Percentiles rank a stretch among this genome's conserved stretches.
phyloP scores from a whole-genome alignment of 129 eudicot genomes.

The Calendula officinalis region DNA sequence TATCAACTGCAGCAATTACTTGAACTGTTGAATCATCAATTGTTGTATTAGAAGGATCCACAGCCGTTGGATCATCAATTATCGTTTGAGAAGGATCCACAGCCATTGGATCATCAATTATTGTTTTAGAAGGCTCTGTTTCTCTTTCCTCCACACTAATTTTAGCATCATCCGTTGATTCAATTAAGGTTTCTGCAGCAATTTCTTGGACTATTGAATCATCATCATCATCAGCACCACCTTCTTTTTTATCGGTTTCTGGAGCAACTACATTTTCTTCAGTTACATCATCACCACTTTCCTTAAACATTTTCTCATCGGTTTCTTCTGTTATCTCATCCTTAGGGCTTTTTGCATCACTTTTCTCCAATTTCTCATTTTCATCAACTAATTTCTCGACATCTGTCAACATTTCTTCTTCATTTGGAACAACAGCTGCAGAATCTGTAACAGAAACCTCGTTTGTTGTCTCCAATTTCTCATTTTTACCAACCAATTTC shows the following conservation, averaged over 20 bases:
- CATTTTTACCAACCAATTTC: conserved; percentile 1
- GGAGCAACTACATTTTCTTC: neutral
- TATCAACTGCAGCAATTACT: neutral
- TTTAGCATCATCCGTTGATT: too few relatives aligned
- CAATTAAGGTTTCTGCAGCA: neutral
- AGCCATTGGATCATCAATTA: neutral
- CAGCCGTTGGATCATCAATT: neutral
- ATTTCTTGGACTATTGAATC: neutral
- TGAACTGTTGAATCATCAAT: neutral
- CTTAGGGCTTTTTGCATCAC: neutral
- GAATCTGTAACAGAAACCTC: neutral
- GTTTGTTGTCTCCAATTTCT: conserved; percentile 1
- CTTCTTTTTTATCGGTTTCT: conserved; percentile 2
- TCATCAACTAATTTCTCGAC: neutral
- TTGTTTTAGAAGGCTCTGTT: conserved; percentile 12
- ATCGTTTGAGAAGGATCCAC: neutral
- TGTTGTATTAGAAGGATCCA: neutral
- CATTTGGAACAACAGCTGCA: neutral
- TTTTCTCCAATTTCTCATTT: conserved; percentile 5
- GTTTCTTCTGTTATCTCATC: neutral
- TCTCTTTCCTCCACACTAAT: neutral
- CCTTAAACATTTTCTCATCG: neutral
- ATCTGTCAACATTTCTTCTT: neutral
- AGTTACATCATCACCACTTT: neutral
- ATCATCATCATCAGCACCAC: neutral